phyloP scores from a whole-genome alignment of 2,329 filamentous ascomycete genomes.

The Didymella pinodella region DNA sequence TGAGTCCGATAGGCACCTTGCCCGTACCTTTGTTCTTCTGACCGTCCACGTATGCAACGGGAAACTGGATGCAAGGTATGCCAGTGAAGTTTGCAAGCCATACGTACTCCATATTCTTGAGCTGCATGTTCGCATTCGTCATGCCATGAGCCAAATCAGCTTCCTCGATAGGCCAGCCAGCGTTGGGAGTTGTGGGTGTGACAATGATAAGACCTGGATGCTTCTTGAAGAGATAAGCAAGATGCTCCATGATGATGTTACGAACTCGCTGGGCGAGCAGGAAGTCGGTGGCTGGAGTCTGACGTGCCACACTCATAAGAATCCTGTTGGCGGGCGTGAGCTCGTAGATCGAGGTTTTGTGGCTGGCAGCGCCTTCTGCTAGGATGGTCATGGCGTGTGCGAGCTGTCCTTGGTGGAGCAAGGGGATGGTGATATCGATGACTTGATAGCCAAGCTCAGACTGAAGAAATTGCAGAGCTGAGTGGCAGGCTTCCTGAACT shows the following conservation, averaged over 20 bases:
- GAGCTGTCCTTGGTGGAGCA: conserved; percentile 73
- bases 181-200: conserved; percentile 77
- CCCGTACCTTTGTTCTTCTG: conserved; percentile 61
- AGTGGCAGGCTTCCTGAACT: conserved; percentile 69
- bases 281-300: conserved; percentile 73
- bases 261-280: conserved; percentile 77
- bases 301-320: conserved; percentile 69
- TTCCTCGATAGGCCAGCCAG: conserved; percentile 76
- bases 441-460: conserved; percentile 61
- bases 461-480: conserved; percentile 67
- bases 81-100: conserved; percentile 86
- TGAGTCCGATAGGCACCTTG: conserved; percentile 62
- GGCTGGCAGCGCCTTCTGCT: conserved; percentile 67
- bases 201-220: conserved; percentile 81
- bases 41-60: conserved; percentile 74
- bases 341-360: conserved; percentile 60
- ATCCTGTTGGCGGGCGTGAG: conserved; percentile 74
- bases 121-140: conserved; percentile 73
- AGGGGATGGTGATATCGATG: conserved; percentile 71
- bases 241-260: conserved; percentile 78
- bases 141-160: conserved; percentile 70
- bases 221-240: conserved; percentile 72
- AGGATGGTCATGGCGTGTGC: conserved; percentile 83
- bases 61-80: conserved; percentile 76
- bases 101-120: conserved; percentile 85